Base-by-base conservation (phyloP, 495 filamentous ascomycete genomes). In the Aspergillus avenaceus region DNA sequence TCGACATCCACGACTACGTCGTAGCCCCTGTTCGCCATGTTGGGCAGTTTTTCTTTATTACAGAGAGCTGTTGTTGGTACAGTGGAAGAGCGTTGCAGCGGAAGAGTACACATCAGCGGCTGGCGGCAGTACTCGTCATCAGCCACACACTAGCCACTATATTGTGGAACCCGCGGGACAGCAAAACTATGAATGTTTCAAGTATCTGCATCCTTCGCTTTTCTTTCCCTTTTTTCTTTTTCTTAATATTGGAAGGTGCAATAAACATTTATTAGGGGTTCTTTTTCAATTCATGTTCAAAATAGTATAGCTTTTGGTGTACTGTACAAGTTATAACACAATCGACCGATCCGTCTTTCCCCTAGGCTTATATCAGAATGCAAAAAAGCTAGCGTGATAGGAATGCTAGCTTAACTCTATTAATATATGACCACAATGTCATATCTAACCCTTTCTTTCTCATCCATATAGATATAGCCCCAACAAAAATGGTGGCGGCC, bases 1-100 rank as follows among this genome's bases (percentile, higher is more conserved):
- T 97, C 92, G 46, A 97, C 83, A 60, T 97, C 93, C 22, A 98
- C 93, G 58, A 98, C 92, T 49, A 95, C 93, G 72, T 98, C 95
- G 69, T 98, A 97, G 55, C 91, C 90, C 54, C 83, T 76, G 64
- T 85, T 86, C 44, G 91, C 77, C 90, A 95, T 95, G 27, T 55
- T 73, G 52, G 59, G 55, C 54, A 41, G 43, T 51, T 60, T 58
- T 56, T 49, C 21, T 45, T 27, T n/a, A n/a, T 49, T 24, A 12
- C 24, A 38, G 53, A 49, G 50, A 47, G 52, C 41, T 45, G 50
- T 34, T 53, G 53, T 51, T 55, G 29, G 16, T 18, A 24, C 40
- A 18, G 42, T 23, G 45, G 41, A 41, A 41, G 45, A 29, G 54
- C 47, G 46, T 34, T 52, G 56, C n/a, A n/a, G n/a, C 37, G 53